These are phyloP conservation scores for Pichia sp. DNA, from an alignment of 1,139 yeast genomes.

Conservation along the genomic window DNA sequence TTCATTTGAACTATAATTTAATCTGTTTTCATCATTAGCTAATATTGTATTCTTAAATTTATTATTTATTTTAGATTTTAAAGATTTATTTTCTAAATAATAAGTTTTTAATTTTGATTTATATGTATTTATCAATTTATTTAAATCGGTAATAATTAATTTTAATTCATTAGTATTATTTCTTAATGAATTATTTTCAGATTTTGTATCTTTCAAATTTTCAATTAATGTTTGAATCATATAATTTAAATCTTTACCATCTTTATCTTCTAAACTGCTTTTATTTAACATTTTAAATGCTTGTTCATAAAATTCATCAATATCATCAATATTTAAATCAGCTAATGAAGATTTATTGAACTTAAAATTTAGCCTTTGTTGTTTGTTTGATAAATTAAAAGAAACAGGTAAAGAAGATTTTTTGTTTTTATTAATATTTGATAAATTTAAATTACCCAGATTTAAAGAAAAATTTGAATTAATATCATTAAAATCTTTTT, in stretches of 20 bases:
- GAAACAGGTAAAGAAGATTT: background rate
- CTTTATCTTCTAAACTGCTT: constrained; percentile 10
- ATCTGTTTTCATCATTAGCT: background rate
- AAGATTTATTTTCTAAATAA: constrained; percentile 14
- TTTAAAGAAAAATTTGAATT: constrained; percentile 2
- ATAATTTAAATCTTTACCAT: constrained; percentile 11
- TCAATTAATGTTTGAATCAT: constrained; percentile 20
- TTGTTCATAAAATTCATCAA: constrained; percentile 20
- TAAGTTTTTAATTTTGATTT: constrained; percentile 18
- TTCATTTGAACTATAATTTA: too few species aligned
- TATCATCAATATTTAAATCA: constrained; percentile 18
- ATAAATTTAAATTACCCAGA: constrained; percentile 5
- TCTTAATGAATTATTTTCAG: constrained; percentile 14
- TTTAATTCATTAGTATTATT: constrained; percentile 4
- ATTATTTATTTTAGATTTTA: constrained; percentile 2
- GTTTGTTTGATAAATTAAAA: too few species aligned
- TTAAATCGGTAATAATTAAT: constrained; percentile 12
- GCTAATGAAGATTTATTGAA: too few species aligned
- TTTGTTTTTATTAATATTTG: background rate
- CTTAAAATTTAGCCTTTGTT: too few species aligned
- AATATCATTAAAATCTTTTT: background rate
- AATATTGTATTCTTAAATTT: background rate
- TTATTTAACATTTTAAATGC: constrained; percentile 23
- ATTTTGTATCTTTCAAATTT: constrained; percentile 17
- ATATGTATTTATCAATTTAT: constrained; percentile 11